Conservation (phyloP, 2,329 filamentous ascomycete species). For the Aspergillus tanneri region DNA sequence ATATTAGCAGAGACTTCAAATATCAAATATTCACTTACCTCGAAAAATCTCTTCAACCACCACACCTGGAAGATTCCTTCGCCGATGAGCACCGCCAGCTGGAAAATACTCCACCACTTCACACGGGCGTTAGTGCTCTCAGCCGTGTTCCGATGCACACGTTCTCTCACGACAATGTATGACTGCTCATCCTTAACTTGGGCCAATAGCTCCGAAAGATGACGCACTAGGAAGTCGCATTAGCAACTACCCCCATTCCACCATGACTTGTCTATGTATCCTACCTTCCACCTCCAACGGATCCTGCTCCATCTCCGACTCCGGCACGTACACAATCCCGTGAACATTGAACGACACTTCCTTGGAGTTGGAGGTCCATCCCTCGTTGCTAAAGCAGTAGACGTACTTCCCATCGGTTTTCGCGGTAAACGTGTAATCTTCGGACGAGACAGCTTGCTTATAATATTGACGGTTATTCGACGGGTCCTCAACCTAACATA, state of each 20-base stretch:
- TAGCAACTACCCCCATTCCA: constrained; percentile 3
- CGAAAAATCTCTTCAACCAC: constrained; percentile 98
- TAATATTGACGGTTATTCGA: constrained; percentile 71
- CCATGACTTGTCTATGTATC: constrained; percentile 21
- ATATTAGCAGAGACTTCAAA: neutral
- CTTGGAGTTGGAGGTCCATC: constrained; percentile 94
- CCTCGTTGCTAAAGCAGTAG: constrained; percentile 99
- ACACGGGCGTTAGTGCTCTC: constrained; percentile 97
- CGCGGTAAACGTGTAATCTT: constrained; percentile 90
- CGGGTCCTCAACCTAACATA: constrained; percentile 72
- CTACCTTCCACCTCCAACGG: constrained; percentile 87
- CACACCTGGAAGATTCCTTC: constrained; percentile 98
- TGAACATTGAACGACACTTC: constrained; percentile 99
- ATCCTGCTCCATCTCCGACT: constrained; percentile 78
- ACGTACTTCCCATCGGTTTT: constrained; percentile 80
- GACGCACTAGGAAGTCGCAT: constrained; percentile 60
- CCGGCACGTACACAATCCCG: constrained; percentile 94
- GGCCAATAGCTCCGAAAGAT: constrained; percentile 77
- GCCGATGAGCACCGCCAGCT: constrained; percentile 81
- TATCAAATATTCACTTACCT: constrained; percentile 53
- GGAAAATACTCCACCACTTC: constrained; percentile 99
- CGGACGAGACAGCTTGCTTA: constrained; percentile 78
- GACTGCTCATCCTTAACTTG: constrained; percentile 97
- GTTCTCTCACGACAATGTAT: constrained; percentile 93
- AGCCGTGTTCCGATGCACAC: constrained; percentile 95